Conservation (phyloP, 176 grass and related monocot genomes). For the Themeda triandra region DNA sequence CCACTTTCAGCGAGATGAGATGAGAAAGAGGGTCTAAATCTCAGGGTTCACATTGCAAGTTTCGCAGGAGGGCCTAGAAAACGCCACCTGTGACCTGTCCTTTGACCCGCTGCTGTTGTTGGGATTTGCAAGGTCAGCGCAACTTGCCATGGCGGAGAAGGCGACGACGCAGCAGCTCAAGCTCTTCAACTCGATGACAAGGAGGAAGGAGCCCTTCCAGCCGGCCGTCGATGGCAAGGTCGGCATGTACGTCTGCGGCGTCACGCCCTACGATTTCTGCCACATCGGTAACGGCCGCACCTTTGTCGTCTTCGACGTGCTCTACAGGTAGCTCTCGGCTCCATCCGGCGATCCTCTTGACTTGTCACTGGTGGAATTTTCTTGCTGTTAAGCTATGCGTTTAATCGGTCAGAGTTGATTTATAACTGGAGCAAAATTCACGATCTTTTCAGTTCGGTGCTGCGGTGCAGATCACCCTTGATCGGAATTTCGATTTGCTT, state of each 20-base stretch:
- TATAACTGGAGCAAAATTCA: not conserved
- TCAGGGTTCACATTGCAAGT: not conserved
- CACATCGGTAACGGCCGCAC: conserved; percentile 61
- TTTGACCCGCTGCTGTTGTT: not conserved
- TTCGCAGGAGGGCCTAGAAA: not conserved
- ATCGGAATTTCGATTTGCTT: not conserved
- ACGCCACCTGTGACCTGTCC: too few species aligned
- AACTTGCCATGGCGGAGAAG: not conserved
- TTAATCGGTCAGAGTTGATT: too few species aligned
- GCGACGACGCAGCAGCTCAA: not conserved
- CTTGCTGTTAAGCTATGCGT: not conserved
- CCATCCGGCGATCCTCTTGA: not conserved
- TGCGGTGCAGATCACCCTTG: not conserved
- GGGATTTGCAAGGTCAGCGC: not conserved
- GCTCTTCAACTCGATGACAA: not conserved
- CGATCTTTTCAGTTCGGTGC: not conserved
- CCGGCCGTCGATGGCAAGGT: conserved; percentile 63
- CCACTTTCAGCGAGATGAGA: too few species aligned
- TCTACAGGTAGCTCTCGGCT: not conserved
- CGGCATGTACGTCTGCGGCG: conserved; percentile 69
- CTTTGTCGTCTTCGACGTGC: too few species aligned
- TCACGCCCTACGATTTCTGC: conserved; percentile 68
- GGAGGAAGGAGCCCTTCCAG: conserved; percentile 61
- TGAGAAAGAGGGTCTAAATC: not conserved
- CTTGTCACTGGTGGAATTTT: not conserved